Evolutionary conservation across 495 filamentous ascomycete species (phyloP), one percentile per base, ranked within the genome.

Genomic region (Aspergillus baeticus): DNA sequence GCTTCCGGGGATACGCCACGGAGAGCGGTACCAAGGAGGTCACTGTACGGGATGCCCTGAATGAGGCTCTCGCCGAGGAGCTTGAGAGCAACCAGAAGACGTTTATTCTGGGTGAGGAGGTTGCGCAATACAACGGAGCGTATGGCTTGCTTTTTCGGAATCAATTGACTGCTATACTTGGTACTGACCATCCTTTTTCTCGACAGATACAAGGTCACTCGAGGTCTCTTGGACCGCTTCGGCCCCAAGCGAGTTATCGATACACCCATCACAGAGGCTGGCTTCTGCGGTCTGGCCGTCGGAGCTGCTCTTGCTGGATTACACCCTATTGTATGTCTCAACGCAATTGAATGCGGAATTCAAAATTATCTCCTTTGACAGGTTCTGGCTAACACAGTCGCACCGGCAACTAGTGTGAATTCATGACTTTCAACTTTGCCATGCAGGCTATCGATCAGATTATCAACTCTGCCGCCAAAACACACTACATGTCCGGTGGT

Each of bases 341-440:
- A 11, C 13, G 26, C 13, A 14, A 29, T 15, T 5, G 22, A 23
- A 31, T 33, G 43, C 22, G 21, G 18, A n/a, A n/a, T n/a, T n/a
- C n/a, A n/a, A n/a, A n/a, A n/a, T n/a, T n/a, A n/a, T n/a, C n/a
- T n/a, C n/a, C n/a, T n/a, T n/a, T n/a, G n/a, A n/a, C n/a, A n/a
- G n/a, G n/a, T n/a, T n/a, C 44, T 17, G n/a, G 34, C 10, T 6
- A n/a, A 36, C 6, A 7, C 33, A 18, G 4, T 38, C 35, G 3
- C 15, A 36, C 10, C 54, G 20, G 37, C n/a, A 7, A n/a, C 29
- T 69, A 96, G 91, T 96, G 91, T 83, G 92, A 96, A 77, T 98
- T 98, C 84, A 98, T 98, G 94, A 98, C 94, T 63, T 98, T 96
- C 89, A 98, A 98, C 83, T 98, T 98, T 72, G 94, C 94, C 74